These are phyloP conservation scores for Lanmaoa rubissima DNA, from an alignment of 768 basidiomycete genomes.

Conservation along the genomic window DNA sequence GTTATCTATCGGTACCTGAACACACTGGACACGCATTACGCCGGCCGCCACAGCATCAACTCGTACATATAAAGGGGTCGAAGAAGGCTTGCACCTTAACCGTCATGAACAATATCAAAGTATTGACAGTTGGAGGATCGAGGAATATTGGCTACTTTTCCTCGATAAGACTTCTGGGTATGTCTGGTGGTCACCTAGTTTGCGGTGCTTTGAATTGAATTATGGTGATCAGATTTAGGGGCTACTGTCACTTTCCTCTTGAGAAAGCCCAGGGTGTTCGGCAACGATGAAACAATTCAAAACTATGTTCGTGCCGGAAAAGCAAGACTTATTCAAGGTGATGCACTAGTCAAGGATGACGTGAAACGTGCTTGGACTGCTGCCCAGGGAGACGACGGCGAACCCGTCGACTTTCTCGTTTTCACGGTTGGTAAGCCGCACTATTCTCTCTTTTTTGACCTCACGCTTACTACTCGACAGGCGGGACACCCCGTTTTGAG, in stretches of 20 bases:
- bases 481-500: conserved; percentile 39
- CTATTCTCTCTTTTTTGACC: background rate
- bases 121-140: conserved; percentile 51
- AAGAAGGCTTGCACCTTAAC: background rate
- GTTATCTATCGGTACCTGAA: no score
- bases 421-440: conserved; percentile 57
- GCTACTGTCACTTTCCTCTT: conserved; percentile 64
- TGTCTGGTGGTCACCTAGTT: conserved; percentile 1
- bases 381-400: conserved; percentile 24
- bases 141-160: conserved; percentile 55
- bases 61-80: conserved; percentile 1
- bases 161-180: conserved; percentile 48
- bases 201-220: background rate
- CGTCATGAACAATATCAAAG: conserved; percentile 23
- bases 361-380: conserved; percentile 52
- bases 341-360: conserved; percentile 54
- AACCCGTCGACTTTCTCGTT: conserved; percentile 50
- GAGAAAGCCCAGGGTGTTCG: conserved; percentile 51
- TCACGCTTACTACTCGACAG: conserved; percentile 4
- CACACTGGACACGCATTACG: no score
- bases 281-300: conserved; percentile 53
- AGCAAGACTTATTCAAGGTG: conserved; percentile 57
- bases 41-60: no score
- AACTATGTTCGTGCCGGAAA: conserved; percentile 46
- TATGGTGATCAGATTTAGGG: conserved; percentile 45